Percentiles rank a stretch among this genome's conserved stretches.
These are phyloP conservation scores for Psilocybe cubensis DNA, from an alignment of 768 basidiomycete genomes.

Conservation along the genomic window DNA sequence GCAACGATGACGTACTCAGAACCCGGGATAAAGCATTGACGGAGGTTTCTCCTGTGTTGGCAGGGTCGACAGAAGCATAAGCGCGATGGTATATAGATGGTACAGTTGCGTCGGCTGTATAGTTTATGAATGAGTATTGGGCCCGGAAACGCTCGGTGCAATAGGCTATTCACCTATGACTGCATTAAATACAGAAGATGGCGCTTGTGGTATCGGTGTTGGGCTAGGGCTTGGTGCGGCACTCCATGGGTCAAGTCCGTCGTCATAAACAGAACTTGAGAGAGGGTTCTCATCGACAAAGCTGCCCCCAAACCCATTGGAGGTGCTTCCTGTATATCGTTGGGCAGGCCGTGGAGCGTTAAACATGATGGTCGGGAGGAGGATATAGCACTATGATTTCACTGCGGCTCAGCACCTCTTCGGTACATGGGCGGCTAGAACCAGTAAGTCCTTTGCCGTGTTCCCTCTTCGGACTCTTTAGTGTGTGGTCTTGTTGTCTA, in stretches of 20 bases:
- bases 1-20: constrained; percentile 74
- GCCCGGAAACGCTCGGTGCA: background rate
- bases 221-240: constrained; percentile 72
- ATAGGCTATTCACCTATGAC: constrained; percentile 59
- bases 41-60: constrained; percentile 74
- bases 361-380: constrained; percentile 59
- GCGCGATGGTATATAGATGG: constrained; percentile 78
- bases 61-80: constrained; percentile 74
- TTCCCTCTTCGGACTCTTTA: constrained; percentile 7
- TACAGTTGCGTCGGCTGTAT: constrained; percentile 75
- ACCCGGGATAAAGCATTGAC: constrained; percentile 84
- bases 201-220: constrained; percentile 56
- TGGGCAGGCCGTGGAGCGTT: constrained; percentile 80
- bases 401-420: constrained; percentile 5
- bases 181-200: constrained; percentile 60
- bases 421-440: constrained; percentile 13
- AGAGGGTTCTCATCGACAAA: constrained; percentile 82
- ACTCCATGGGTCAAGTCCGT: constrained; percentile 83
- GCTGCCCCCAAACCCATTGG: constrained; percentile 68
- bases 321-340: constrained; percentile 56
- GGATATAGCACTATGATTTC: background rate
- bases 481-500: constrained; percentile 19
- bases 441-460: background rate
- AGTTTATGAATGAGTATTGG: constrained; percentile 1
- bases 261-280: constrained; percentile 74